Base-by-base conservation (phyloP, 345 rosid species). In the Raphanus sativus region DNA sequence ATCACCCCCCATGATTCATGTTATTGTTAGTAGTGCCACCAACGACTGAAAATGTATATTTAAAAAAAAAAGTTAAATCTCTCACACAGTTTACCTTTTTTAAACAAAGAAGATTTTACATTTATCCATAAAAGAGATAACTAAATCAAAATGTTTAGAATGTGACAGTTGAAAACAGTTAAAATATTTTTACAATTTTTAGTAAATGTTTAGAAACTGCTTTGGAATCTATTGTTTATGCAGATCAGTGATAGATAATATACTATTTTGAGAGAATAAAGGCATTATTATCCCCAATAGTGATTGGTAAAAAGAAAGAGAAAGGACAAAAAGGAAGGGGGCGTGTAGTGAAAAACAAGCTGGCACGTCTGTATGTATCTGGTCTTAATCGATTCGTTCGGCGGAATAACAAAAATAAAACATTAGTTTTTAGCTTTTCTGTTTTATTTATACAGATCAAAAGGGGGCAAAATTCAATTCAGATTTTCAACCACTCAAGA, bases 361-460 rank as follows among this genome's bases (percentile, higher is more conserved):
- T 79, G 82, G 78, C 82, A 79, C 79, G 82, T 74, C 67, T 74
- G 48, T 15, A 38, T 52, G 48, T 15, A 38, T 54, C 66, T 28
- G 32, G 65, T 77, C 65, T 45, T 17, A 50, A 72, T 74, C 69
- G 62, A 48, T 78, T 50, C 65, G 77, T 78, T 67, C 70, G 82
- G 78, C 78, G 65, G 74, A 48, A 73, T 52, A 73, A 71, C 76
- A 26, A 71, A 13, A 32, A 65, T 17, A 34, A 73, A 73, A 71
- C 82, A 79, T 73, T 73, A 77, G 58, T 66, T 62, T 75, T 66
- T 36, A 25, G 74, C 11, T 10, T 65, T 32, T n/a, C 42, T 78
- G n/a, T 73, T 34, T 73, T 61, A 68, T 67, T 52, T 11, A 71
- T 4, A 30, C 30, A 50, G n/a, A 50, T 13, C 5, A 25, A 16